phyloP scores from a whole-genome alignment of 2,329 filamentous ascomycete genomes.

The Ceratocystis colombiana region DNA sequence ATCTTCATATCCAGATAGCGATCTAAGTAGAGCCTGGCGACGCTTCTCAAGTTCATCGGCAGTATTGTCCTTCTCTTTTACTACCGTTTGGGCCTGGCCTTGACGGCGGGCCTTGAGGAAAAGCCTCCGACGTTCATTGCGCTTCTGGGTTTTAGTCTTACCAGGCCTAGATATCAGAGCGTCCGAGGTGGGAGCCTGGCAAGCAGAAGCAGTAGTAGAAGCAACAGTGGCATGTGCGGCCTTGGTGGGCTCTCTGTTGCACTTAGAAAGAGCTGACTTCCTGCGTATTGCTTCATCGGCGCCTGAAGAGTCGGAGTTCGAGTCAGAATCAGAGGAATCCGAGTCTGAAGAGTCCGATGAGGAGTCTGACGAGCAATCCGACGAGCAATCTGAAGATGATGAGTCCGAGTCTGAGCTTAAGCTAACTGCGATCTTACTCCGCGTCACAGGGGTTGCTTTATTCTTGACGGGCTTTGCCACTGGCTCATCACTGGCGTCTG shows the following conservation, averaged over 20 bases:
- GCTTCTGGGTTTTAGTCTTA: conserved; percentile 22
- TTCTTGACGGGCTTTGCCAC: neutral
- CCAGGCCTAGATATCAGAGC: neutral
- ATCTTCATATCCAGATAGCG: conserved; percentile 35
- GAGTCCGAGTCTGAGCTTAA: conserved; percentile 22
- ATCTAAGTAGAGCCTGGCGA: conserved; percentile 31
- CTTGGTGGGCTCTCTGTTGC: neutral
- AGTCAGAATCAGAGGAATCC: conserved; percentile 17
- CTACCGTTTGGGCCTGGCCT: neutral
- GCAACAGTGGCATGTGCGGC: neutral
- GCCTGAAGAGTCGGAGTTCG: conserved; percentile 5
- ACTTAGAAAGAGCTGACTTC: neutral
- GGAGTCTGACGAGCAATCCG: conserved; percentile 6
- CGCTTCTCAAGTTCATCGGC: conserved; percentile 16
- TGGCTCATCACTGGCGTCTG: conserved; percentile 23
- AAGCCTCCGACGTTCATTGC: conserved; percentile 21
- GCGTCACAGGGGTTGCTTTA: neutral
- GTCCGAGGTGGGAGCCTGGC: neutral
- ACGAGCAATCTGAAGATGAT: neutral
- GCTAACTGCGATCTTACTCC: no score
- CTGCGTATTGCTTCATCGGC: neutral
- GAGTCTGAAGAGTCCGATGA: conserved; percentile 12
- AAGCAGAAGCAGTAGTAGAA: neutral
- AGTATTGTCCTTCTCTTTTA: conserved; percentile 13
- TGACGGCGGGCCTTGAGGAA: conserved; percentile 11